Evolutionary conservation across 768 basidiomycete species (phyloP).

Genomic region (Naganishia antarctica): DNA sequence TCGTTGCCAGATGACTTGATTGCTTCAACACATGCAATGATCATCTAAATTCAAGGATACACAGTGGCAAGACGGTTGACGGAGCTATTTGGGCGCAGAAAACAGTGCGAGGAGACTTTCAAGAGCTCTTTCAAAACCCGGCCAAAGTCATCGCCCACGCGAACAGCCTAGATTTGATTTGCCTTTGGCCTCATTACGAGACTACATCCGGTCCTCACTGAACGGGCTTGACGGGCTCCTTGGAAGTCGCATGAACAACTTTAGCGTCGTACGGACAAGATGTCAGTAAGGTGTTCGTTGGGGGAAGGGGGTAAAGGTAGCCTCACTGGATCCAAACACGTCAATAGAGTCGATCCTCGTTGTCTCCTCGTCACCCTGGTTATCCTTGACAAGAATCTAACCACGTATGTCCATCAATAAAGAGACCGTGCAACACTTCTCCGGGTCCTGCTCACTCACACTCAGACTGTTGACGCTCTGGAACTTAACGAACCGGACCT

Average conservation of each 20-base stretch:
- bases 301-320: background rate
- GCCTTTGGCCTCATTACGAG: too few relatives aligned
- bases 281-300: background rate
- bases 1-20: too few relatives aligned
- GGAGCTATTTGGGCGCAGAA: too few relatives aligned
- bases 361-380: constrained; percentile 49
- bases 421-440: background rate
- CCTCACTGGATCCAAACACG: constrained; percentile 46
- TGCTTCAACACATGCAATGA: too few relatives aligned
- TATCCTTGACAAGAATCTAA: constrained; percentile 47
- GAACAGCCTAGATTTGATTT: too few relatives aligned
- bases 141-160: too few relatives aligned
- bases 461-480: constrained; percentile 43
- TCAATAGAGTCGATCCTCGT: constrained; percentile 49
- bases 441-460: background rate
- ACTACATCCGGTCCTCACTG: too few relatives aligned
- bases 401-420: constrained; percentile 2
- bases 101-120: too few relatives aligned
- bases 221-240: constrained; percentile 12
- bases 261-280: background rate
- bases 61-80: too few relatives aligned
- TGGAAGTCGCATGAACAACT: constrained; percentile 19
- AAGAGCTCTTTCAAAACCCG: too few relatives aligned
- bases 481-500: constrained; percentile 49
- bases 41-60: too few relatives aligned